phyloP scores from a whole-genome alignment of 2,329 filamentous ascomycete species.

The Pseudodiploospora longispora region DNA sequence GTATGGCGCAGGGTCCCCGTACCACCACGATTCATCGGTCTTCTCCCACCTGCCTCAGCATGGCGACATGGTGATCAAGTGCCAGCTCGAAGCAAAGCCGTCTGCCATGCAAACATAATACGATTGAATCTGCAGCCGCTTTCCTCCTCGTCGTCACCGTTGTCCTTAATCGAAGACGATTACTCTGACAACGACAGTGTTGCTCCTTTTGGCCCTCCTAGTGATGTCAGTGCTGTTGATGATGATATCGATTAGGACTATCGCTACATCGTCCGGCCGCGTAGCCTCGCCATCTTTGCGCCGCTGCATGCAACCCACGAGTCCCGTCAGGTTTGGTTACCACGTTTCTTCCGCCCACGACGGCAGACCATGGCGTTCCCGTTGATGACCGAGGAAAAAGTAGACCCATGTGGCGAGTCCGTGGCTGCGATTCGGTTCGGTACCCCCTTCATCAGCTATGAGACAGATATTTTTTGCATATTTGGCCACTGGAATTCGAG shows the following conservation, averaged over 20 bases:
- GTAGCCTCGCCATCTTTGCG: conserved; percentile 6
- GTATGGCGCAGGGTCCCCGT: too few relatives aligned
- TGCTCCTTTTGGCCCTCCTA: too few relatives aligned
- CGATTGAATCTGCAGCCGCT: too few relatives aligned
- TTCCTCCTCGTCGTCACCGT: too few relatives aligned
- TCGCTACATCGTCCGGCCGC: conserved; percentile 8
- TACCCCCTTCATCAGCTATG: conserved; percentile 9
- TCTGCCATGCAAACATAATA: too few relatives aligned
- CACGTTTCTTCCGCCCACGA: neutral
- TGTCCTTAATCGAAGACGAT: too few relatives aligned
- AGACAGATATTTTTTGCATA: conserved; percentile 8
- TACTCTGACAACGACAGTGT: too few relatives aligned
- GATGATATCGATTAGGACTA: conserved; percentile 2
- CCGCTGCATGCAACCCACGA: conserved; percentile 6
- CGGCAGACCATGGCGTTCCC: neutral
- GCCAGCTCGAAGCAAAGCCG: too few relatives aligned
- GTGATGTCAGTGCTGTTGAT: too few relatives aligned
- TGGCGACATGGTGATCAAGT: too few relatives aligned
- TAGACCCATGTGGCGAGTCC: neutral
- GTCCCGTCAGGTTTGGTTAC: conserved; percentile 5
- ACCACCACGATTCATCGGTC: too few relatives aligned
- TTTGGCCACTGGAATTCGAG: conserved; percentile 8
- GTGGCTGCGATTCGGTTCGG: conserved; percentile 1
- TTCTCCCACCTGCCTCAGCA: too few relatives aligned
- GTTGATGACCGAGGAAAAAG: neutral